Base-by-base conservation (phyloP, 495 filamentous ascomycete species). In the Stereocaulon alpinum region DNA sequence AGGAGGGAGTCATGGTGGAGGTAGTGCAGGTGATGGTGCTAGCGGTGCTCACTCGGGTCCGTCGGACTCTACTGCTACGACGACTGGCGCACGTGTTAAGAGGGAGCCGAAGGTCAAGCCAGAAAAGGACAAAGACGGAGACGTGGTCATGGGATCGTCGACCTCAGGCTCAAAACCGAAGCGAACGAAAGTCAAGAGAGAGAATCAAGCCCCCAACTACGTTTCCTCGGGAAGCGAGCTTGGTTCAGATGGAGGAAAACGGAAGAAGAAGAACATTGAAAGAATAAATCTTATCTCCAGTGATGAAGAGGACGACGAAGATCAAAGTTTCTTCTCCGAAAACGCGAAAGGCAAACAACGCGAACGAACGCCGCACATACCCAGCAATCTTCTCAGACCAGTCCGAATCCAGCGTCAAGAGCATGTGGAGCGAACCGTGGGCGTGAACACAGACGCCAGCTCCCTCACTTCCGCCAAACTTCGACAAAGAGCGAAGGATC, bases 381-480 rank as follows among this genome's bases (percentile, higher is more conserved):
- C 48, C 44, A 63, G 64, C 42, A 67, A 58, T 40, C 73, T 70
- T 4, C 66, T 80, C 52, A 67, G 71, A 47, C 79, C 79, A 4
- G 69, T 80, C 45, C 73, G 79, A 12, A 69, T 80, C 32, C 71
- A 76, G 55, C 72, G 77, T 60, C 71, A 76, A 63, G 75, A 77
- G 55, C 79, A 82, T 67, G 72, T 75, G 52, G 78, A 80, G 45
- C 71, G 77, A 18, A 64, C 69, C 12, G 64, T 76, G 37, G 74
- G 72, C 59, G 74, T 81, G 44, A 76, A 78, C 56, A 78, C 77
- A 66, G 78, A 81, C 54, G 76, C 77, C 4, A 79, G 74, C 64
- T 70, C 74, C 20, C 66, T 66, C n/a, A 72, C 71, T 41, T 70
- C 77, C 3, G 74, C 75, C 7, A 71, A 77, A 55, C 48, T 76